Evolutionary conservation across 345 rosid genomes (phyloP).

Genomic region (Psidium friedrichsthalianum): DNA sequence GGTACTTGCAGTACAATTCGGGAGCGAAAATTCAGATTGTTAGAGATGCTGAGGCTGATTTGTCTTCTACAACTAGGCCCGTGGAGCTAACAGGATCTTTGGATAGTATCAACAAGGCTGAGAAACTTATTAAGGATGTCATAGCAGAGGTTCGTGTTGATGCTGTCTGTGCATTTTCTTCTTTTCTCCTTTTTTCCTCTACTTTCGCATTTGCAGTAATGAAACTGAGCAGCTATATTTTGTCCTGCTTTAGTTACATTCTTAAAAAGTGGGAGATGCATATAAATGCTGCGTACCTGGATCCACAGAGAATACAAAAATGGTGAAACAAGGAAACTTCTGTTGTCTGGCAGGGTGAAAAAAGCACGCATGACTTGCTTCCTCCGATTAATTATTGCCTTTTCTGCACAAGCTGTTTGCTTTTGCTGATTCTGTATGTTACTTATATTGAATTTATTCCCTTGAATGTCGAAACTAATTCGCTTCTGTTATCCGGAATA

Average conservation of each 20-base stretch:
- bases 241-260: not conserved
- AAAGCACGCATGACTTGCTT: not conserved
- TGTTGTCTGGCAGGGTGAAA: not conserved
- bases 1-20: conserved; percentile 66
- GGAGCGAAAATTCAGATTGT: conserved; percentile 91
- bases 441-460: not conserved
- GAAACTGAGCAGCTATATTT: not conserved
- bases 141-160: conserved; percentile 57
- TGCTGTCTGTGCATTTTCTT: not conserved
- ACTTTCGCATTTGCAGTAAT: not conserved
- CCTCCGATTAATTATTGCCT: not conserved
- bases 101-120: conserved; percentile 62
- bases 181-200: not conserved
- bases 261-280: not conserved
- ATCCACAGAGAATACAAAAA: not conserved
- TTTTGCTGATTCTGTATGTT: not conserved
- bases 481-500: not conserved
- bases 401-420: not conserved
- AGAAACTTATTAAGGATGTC: conserved; percentile 68
- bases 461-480: not conserved
- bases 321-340: not conserved
- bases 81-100: conserved; percentile 70
- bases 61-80: conserved; percentile 55
- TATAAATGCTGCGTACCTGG: not conserved
- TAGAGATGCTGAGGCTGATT: conserved; percentile 84